Evolutionary conservation across 2,329 filamentous ascomycete species (phyloP).

Genomic region (Phyllosticta citriasiana): DNA sequence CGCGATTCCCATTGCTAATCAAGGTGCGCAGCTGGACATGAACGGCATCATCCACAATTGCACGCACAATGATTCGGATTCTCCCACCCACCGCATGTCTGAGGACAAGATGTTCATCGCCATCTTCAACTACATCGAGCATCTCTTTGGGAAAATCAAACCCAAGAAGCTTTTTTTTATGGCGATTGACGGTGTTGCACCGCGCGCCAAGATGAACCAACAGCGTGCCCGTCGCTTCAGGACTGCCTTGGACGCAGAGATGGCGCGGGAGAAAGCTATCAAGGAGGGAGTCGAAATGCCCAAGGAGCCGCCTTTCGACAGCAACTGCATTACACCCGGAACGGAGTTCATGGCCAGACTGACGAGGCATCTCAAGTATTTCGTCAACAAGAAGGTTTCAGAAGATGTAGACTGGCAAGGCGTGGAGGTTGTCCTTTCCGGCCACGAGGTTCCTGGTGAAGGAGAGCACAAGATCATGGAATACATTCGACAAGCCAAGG

Average conservation of each 20-base stretch:
- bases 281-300: constrained; percentile 83
- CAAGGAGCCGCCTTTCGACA: constrained; percentile 92
- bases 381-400: constrained; percentile 96
- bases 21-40: constrained; percentile 64
- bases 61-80: constrained; percentile 92
- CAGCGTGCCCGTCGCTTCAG: constrained; percentile 91
- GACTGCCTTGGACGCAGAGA: constrained; percentile 83
- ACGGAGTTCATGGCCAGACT: constrained; percentile 98
- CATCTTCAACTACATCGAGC: constrained; percentile 99
- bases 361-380: constrained; percentile 90
- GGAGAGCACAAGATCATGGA: constrained; percentile 99
- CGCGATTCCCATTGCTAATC: not conserved
- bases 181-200: constrained; percentile 96
- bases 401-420: constrained; percentile 97
- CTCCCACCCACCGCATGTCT: constrained; percentile 81
- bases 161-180: constrained; percentile 98
- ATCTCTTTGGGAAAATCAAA: constrained; percentile 97
- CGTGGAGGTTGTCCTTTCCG: constrained; percentile 89
- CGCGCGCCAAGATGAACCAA: constrained; percentile 99
- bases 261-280: constrained; percentile 85
- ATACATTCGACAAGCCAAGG: constrained; percentile 95
- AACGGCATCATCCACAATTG: constrained; percentile 99
- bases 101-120: constrained; percentile 99
- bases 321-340: constrained; percentile 96
- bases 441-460: constrained; percentile 95